phyloP scores from a whole-genome alignment of 805 yeast species.

The Candida broadrunensis region DNA sequence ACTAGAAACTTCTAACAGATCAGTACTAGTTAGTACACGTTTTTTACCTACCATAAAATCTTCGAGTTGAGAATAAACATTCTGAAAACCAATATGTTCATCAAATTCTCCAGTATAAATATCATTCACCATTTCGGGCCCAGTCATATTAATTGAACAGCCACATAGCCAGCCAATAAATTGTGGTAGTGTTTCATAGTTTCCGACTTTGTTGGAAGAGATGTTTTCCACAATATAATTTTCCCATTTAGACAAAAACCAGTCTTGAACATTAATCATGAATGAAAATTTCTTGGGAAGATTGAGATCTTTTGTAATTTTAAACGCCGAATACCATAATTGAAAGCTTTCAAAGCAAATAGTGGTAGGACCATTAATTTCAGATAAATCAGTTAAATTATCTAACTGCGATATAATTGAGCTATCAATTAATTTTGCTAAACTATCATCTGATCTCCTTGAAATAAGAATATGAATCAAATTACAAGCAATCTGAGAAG shows the following conservation, averaged over 20 bases:
- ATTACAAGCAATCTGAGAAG: slow-evolving; percentile 26
- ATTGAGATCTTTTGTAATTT: slow-evolving; percentile 22
- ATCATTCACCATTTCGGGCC: not conserved
- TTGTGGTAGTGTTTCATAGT: slow-evolving; percentile 5
- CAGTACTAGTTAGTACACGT: not conserved
- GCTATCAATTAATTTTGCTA: slow-evolving; percentile 28
- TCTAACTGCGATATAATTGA: slow-evolving; percentile 45
- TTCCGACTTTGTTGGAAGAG: not conserved
- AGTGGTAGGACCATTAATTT: slow-evolving; percentile 57
- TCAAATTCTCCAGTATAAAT: not conserved
- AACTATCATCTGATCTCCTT: slow-evolving; percentile 5
- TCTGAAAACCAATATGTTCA: slow-evolving; percentile 2
- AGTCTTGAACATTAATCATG: slow-evolving; percentile 35
- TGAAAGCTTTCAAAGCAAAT: slow-evolving; percentile 45
- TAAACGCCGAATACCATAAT: slow-evolving; percentile 51
- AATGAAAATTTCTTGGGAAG: slow-evolving; percentile 23
- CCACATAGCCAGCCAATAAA: slow-evolving; percentile 48
- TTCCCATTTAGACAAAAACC: slow-evolving; percentile 52
- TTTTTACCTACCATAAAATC: not conserved
- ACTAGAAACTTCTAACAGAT: not conserved
- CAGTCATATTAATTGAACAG: not conserved
- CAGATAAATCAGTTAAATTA: slow-evolving; percentile 51
- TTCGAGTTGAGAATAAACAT: not conserved
- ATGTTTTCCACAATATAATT: slow-evolving; percentile 5
- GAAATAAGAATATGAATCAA: slow-evolving; percentile 18